Percentiles rank a stretch among this genome's conserved stretches.
Conservation (phyloP, 768 basidiomycete genomes). For the Artomyces pyxidatus region DNA sequence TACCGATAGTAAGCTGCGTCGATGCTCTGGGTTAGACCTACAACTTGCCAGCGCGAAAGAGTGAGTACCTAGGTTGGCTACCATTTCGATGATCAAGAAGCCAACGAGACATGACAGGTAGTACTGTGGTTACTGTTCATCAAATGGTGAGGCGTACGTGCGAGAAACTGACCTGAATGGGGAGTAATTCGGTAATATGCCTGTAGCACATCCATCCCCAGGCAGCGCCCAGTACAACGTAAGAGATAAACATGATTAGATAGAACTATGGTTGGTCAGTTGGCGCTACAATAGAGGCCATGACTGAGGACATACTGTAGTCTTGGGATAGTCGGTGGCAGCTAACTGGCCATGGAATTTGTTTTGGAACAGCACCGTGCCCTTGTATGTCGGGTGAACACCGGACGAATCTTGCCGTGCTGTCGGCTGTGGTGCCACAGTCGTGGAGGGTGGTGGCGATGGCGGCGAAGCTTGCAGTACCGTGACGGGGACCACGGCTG, state of each 20-base stretch:
- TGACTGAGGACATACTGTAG: slow-evolving; percentile 52
- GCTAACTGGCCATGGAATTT: slow-evolving; percentile 82
- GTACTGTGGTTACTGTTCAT: slow-evolving; percentile 39
- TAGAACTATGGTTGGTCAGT: slow-evolving; percentile 58
- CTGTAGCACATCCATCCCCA: slow-evolving; percentile 86
- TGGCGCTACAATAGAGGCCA: background rate
- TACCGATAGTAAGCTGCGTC: slow-evolving; percentile 82
- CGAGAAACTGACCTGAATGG: slow-evolving; percentile 58
- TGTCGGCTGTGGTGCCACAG: background rate
- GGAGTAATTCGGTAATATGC: slow-evolving; percentile 76
- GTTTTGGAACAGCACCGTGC: slow-evolving; percentile 79
- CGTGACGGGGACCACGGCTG: slow-evolving; percentile 86
- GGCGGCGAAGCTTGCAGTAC: slow-evolving; percentile 36
- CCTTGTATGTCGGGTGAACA: slow-evolving; percentile 72
- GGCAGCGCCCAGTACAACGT: slow-evolving; percentile 50
- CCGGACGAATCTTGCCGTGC: slow-evolving; percentile 36
- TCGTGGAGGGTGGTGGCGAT: background rate
- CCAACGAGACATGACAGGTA: slow-evolving; percentile 86
- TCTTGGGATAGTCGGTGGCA: slow-evolving; percentile 95
- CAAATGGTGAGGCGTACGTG: background rate
- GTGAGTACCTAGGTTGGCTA: slow-evolving; percentile 75
- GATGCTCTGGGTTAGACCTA: background rate
- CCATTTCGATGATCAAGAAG: slow-evolving; percentile 89
- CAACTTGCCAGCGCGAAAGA: background rate
- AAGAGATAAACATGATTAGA: slow-evolving; percentile 74